Evolutionary conservation across 1,284 basidiomycete genomes (phyloP).

Genomic region (Naganishia sp.): DNA sequence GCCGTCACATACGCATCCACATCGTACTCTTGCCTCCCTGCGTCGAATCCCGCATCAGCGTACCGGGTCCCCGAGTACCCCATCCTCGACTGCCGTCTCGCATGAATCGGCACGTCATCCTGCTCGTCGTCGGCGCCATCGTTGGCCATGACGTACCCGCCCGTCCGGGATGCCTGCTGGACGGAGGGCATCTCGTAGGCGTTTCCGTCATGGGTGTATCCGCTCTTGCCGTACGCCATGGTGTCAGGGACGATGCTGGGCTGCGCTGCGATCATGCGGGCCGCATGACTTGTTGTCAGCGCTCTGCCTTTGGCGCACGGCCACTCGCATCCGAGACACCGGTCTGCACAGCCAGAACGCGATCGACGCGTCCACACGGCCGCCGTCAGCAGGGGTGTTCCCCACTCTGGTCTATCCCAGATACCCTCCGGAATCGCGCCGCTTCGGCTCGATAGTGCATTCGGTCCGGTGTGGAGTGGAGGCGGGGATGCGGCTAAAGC

Average conservation of each 20-base stretch:
- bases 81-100: conserved; percentile 14
- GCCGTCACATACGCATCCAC: neutral
- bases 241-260: neutral
- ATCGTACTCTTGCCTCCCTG: neutral
- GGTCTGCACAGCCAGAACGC: neutral
- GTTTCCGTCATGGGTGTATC: conserved; percentile 5
- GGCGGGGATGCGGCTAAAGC: neutral
- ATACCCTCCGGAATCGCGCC: too few species aligned
- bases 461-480: too few species aligned
- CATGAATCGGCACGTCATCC: conserved; percentile 19
- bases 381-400: neutral
- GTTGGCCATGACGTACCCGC: conserved; percentile 14
- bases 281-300: neutral
- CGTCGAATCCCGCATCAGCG: neutral
- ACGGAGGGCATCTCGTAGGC: conserved; percentile 12
- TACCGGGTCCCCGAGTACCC: conserved; percentile 4
- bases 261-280: neutral
- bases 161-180: neutral
- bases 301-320: too few species aligned
- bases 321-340: neutral
- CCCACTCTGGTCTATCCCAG: too few species aligned
- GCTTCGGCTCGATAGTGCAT: too few species aligned
- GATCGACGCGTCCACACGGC: neutral
- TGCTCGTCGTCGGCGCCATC: conserved; percentile 22
- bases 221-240: conserved; percentile 8